Conservation (phyloP, 768 basidiomycete genomes). For the Mycena pura region DNA sequence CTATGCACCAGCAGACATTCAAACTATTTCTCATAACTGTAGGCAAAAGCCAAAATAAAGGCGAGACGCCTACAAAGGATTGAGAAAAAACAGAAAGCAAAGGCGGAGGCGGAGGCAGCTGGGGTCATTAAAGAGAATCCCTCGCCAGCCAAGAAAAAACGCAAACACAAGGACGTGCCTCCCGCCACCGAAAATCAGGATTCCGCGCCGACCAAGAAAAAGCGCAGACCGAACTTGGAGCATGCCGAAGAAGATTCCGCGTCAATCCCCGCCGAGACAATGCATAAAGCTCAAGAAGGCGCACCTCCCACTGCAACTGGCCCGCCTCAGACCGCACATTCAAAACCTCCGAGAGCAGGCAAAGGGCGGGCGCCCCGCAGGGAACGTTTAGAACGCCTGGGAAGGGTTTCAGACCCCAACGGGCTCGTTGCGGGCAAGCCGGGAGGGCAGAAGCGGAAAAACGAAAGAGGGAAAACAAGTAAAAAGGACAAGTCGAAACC, state of each 20-base stretch:
- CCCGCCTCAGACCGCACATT: neutral
- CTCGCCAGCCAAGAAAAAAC: slow-evolving; percentile 22
- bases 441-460: neutral
- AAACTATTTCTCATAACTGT: neutral
- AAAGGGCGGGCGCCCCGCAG: slow-evolving; percentile 23
- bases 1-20: neutral
- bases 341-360: slow-evolving; percentile 3
- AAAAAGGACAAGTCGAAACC: slow-evolving; percentile 18
- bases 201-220: slow-evolving; percentile 19
- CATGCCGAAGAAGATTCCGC: neutral
- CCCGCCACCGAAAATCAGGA: too few species aligned
- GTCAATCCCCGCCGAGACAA: too few species aligned
- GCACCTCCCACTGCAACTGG: too few species aligned
- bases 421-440: neutral
- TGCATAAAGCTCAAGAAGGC: too few species aligned
- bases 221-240: slow-evolving; percentile 24
- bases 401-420: too few species aligned
- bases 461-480: slow-evolving; percentile 20
- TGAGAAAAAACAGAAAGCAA: slow-evolving; percentile 52
- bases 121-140: slow-evolving; percentile 8
- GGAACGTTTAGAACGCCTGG: slow-evolving; percentile 22
- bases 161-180: too few species aligned
- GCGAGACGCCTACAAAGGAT: slow-evolving; percentile 53
- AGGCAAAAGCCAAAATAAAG: slow-evolving; percentile 55
- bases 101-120: slow-evolving; percentile 38